These are phyloP conservation scores for Stevia rebaudiana DNA, from an alignment of 140 eudicot genomes.

Conservation along the genomic window DNA sequence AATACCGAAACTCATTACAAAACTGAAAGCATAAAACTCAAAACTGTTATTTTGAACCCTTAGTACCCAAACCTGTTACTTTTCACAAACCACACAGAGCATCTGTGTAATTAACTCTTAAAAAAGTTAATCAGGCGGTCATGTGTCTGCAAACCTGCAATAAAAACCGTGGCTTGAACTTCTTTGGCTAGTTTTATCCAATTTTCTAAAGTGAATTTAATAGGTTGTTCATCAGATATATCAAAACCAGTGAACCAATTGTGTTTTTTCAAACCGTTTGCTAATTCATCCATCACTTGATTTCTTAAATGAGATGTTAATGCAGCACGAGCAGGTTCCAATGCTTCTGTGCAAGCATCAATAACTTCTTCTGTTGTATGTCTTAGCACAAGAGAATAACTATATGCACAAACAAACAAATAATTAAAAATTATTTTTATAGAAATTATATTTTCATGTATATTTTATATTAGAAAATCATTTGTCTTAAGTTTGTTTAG, in stretches of 20 bases:
- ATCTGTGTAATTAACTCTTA: too few relatives aligned
- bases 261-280: conserved; percentile 47
- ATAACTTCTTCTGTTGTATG: conserved; percentile 96
- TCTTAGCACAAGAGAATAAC: conserved; percentile 87
- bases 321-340: conserved; percentile 71
- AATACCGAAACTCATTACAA: too few relatives aligned
- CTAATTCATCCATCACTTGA: conserved; percentile 66
- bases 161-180: conserved; percentile 76
- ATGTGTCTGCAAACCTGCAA: conserved; percentile 59
- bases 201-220: conserved; percentile 44
- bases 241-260: conserved; percentile 82
- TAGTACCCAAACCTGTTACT: too few relatives aligned
- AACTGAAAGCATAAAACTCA: too few relatives aligned
- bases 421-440: not conserved
- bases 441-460: not conserved
- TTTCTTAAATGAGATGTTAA: conserved; percentile 64
- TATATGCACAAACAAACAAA: conserved; percentile 22
- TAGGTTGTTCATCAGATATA: conserved; percentile 67
- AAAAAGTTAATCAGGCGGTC: not conserved
- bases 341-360: conserved; percentile 83
- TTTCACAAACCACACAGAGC: too few relatives aligned
- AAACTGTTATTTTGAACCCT: too few relatives aligned
- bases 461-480: not conserved
- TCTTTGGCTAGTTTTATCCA: conserved; percentile 81
- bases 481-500: too few relatives aligned